These are phyloP conservation scores for Gracilaria domingensis DNA, from an alignment of 23 red algal genomes.

Conservation along the genomic window DNA sequence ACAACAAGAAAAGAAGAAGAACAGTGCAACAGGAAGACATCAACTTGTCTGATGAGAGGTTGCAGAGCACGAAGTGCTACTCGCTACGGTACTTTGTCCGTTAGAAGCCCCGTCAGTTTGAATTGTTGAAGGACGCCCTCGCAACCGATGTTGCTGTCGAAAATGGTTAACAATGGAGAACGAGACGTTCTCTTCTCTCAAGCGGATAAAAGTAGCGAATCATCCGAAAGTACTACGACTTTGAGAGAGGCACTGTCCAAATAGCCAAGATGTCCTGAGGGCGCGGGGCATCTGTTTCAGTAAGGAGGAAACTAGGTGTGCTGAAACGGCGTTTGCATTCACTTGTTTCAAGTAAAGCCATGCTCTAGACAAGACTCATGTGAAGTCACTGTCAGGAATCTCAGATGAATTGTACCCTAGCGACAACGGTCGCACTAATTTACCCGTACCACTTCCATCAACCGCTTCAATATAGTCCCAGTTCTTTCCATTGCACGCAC, in stretches of 20 bases:
- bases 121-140: not conserved
- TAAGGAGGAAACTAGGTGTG: not conserved
- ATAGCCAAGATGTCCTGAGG: not conserved
- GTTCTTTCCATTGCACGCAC: no score
- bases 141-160: not conserved
- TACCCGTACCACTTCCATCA: no score
- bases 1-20: no score
- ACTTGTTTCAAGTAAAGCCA: no score
- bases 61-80: not conserved
- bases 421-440: no score
- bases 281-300: not conserved
- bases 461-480: no score
- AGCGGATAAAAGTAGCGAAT: not conserved
- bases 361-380: no score
- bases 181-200: not conserved
- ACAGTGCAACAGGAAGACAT: not conserved
- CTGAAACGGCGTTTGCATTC: no score
- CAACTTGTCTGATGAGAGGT: not conserved
- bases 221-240: not conserved
- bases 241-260: not conserved
- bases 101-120: not conserved
- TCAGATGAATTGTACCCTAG: no score
- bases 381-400: no score
- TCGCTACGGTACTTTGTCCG: not conserved
- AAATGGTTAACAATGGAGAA: not conserved